Conservation (phyloP, 2,329 filamentous ascomycete species). For the Leptodontidium sp. region DNA sequence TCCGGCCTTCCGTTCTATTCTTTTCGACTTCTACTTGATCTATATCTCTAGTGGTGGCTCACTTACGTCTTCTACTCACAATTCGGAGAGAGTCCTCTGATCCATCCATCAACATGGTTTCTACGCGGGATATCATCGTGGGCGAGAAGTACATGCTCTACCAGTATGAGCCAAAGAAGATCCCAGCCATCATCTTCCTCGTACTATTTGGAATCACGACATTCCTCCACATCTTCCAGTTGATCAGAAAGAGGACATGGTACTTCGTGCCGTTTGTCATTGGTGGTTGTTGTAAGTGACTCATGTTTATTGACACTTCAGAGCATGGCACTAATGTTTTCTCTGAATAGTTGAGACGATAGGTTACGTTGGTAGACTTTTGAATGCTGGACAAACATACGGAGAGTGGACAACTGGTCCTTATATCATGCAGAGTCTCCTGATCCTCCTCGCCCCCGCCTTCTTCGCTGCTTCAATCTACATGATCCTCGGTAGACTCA, state of each 20-base stretch:
- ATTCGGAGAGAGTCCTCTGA: background rate
- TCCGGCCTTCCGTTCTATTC: background rate
- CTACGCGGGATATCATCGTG: slow-evolving; percentile 1
- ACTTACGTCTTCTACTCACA: background rate
- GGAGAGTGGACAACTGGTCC: slow-evolving; percentile 41
- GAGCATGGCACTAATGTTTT: slow-evolving; percentile 7
- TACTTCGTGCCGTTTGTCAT: slow-evolving; percentile 60
- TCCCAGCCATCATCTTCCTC: slow-evolving; percentile 53
- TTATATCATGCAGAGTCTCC: slow-evolving; percentile 49
- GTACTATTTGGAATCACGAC: slow-evolving; percentile 52
- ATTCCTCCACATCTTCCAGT: slow-evolving; percentile 49
- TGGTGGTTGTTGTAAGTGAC: slow-evolving; percentile 57
- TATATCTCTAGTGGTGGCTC: background rate
- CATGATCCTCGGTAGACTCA: slow-evolving; percentile 52
- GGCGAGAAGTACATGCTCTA: slow-evolving; percentile 48
- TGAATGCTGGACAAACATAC: slow-evolving; percentile 35
- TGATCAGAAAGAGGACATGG: slow-evolving; percentile 53
- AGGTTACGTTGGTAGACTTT: slow-evolving; percentile 47
- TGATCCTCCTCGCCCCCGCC: slow-evolving; percentile 50
- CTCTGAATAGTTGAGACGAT: slow-evolving; percentile 49
- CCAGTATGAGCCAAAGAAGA: slow-evolving; percentile 57
- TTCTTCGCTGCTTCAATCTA: slow-evolving; percentile 53
- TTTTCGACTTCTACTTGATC: background rate
- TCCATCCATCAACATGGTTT: slow-evolving; percentile 2
- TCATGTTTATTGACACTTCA: slow-evolving; percentile 14